These are phyloP conservation scores for Infundibulicybe gibba DNA, from an alignment of 768 basidiomycete genomes.

Conservation along the genomic window DNA sequence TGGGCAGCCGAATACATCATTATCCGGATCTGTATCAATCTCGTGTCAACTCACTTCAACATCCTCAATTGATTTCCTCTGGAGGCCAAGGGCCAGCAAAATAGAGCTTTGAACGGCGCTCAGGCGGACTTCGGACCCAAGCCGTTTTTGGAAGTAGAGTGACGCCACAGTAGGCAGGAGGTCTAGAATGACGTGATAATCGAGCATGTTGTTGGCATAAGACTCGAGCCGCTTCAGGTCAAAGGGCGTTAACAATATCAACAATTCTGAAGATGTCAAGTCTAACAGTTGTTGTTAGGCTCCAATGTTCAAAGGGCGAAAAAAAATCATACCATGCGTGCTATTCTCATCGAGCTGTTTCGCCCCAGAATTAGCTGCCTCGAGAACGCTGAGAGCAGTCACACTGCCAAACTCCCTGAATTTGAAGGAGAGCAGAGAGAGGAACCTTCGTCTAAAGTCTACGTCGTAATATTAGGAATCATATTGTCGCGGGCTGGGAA, in stretches of 20 bases:
- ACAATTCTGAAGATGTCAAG: conserved; percentile 37
- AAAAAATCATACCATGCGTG: conserved; percentile 26
- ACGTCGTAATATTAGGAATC: conserved; percentile 1
- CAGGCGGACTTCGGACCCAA: conserved; percentile 62
- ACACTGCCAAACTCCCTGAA: conserved; percentile 93
- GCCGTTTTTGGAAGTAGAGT: conserved; percentile 80
- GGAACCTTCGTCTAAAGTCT: conserved; percentile 94
- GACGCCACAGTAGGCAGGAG: conserved; percentile 76
- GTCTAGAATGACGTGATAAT: conserved; percentile 95
- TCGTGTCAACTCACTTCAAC: conserved; percentile 57
- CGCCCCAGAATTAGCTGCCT: conserved; percentile 70
- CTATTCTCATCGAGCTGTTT: conserved; percentile 39
- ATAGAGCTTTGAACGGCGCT: conserved; percentile 92
- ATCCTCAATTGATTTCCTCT: conserved; percentile 86
- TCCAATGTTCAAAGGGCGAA: neutral
- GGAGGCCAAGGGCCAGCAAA: conserved; percentile 83
- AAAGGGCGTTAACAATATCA: conserved; percentile 77
- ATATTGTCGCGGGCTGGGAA: neutral
- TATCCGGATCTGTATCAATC: neutral
- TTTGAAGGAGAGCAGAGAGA: conserved; percentile 86
- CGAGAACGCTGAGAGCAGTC: conserved; percentile 82
- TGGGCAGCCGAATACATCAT: conserved; percentile 19
- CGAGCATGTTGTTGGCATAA: conserved; percentile 93
- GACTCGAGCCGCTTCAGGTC: conserved; percentile 95
- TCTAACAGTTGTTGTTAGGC: conserved; percentile 15